Conservation (phyloP, 768 basidiomycete genomes). For the Panellus pusillus region DNA sequence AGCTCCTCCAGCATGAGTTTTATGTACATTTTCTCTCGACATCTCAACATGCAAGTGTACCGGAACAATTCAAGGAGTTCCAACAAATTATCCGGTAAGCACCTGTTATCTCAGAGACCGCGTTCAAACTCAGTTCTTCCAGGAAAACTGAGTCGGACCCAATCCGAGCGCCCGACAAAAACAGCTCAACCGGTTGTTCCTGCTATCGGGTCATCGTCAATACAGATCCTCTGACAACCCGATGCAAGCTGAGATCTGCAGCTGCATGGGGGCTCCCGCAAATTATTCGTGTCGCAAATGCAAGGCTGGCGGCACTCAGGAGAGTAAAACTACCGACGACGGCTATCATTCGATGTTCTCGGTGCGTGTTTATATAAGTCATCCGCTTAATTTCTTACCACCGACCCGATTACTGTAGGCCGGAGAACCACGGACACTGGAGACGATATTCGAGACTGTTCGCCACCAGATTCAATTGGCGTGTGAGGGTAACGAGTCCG, state of each 20-base stretch:
- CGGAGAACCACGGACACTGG: slow-evolving; percentile 8
- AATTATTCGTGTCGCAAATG: too few species aligned
- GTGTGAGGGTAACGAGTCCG: slow-evolving; percentile 1
- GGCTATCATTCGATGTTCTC: slow-evolving; percentile 25
- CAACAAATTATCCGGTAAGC: slow-evolving; percentile 16
- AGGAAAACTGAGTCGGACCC: slow-evolving; percentile 8
- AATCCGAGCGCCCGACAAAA: slow-evolving; percentile 13
- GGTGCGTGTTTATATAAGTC: too few species aligned
- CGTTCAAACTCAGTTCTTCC: background rate
- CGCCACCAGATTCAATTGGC: background rate
- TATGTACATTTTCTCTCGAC: slow-evolving; percentile 27
- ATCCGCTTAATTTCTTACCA: background rate
- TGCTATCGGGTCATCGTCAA: slow-evolving; percentile 8
- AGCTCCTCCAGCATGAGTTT: slow-evolving; percentile 28
- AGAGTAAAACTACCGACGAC: slow-evolving; percentile 18
- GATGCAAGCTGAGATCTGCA: slow-evolving; percentile 27
- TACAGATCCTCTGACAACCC: slow-evolving; percentile 26
- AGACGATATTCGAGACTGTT: background rate
- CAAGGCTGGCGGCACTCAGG: too few species aligned
- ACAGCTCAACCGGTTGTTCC: slow-evolving; percentile 10
- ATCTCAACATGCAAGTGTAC: slow-evolving; percentile 26
- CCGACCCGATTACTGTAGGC: too few species aligned
- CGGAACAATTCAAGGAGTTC: slow-evolving; percentile 27
- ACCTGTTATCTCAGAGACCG: background rate
- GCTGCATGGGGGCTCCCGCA: slow-evolving; percentile 30